phyloP scores from a whole-genome alignment of 805 yeast genomes.

The Barnettozyma salicaria region DNA sequence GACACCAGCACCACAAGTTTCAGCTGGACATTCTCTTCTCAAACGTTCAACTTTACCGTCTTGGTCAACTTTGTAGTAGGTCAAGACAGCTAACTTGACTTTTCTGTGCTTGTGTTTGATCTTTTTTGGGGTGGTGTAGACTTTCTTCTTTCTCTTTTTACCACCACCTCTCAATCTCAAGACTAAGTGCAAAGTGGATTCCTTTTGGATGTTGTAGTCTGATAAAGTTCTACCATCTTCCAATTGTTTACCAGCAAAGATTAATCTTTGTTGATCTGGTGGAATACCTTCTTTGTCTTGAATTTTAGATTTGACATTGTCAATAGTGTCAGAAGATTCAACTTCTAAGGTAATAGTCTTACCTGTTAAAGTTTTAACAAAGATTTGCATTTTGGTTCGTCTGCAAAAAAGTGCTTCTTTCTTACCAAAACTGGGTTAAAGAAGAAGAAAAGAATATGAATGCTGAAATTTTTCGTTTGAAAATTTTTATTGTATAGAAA shows the following conservation, averaged over 20 bases:
- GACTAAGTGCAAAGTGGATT: slow-evolving; percentile 92
- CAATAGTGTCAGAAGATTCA: slow-evolving; percentile 96
- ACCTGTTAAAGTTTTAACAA: slow-evolving; percentile 99
- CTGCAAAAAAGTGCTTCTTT: slow-evolving; percentile 33
- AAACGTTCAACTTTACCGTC: slow-evolving; percentile 98
- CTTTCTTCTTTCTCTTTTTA: slow-evolving; percentile 99
- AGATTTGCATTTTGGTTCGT: slow-evolving; percentile 79
- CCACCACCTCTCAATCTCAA: slow-evolving; percentile 99
- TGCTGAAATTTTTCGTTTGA: slow-evolving; percentile 1
- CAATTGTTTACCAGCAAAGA: slow-evolving; percentile 96
- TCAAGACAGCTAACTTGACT: slow-evolving; percentile 97
- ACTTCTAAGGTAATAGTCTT: slow-evolving; percentile 98
- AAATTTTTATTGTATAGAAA: slow-evolving; percentile 1
- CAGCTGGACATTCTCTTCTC: slow-evolving; percentile 95
- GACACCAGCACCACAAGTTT: slow-evolving; percentile 96
- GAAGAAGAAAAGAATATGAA: slow-evolving; percentile 3
- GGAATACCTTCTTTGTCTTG: slow-evolving; percentile 98
- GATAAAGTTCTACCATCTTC: slow-evolving; percentile 95
- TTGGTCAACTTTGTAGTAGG: slow-evolving; percentile 98
- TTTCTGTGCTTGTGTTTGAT: slow-evolving; percentile 99
- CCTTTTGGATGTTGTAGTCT: slow-evolving; percentile 98
- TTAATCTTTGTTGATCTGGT: slow-evolving; percentile 95
- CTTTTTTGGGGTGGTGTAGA: slow-evolving; percentile 99
- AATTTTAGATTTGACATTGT: slow-evolving; percentile 93
- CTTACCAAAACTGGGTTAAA: slow-evolving; percentile 17